Evolutionary conservation across 2,329 filamentous ascomycete species (phyloP).

Genomic region (Exophiala oligosperma): DNA sequence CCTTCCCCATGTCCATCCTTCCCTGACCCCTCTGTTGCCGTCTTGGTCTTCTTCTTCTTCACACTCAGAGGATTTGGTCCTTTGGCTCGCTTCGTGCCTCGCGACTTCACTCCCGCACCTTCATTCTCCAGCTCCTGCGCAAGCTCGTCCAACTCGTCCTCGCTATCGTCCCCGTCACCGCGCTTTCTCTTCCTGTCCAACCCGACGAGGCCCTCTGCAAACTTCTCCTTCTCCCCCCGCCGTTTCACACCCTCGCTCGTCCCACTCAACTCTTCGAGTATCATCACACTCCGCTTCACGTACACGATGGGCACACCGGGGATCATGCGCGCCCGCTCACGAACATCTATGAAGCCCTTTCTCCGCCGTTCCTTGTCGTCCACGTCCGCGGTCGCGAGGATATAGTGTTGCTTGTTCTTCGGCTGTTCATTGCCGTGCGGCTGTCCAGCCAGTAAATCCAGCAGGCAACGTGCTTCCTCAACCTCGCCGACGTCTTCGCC

Average conservation of each 20-base stretch:
- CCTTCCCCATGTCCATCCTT: constrained; percentile 12
- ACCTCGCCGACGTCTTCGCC: constrained; percentile 28
- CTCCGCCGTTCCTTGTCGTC: constrained; percentile 31
- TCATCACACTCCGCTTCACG: constrained; percentile 53
- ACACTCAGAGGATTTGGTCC: constrained; percentile 50
- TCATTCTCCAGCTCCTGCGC: constrained; percentile 27
- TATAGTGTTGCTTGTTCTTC: constrained; percentile 51
- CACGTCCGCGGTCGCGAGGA: constrained; percentile 46
- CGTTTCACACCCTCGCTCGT: constrained; percentile 44
- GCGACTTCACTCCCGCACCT: constrained; percentile 32
- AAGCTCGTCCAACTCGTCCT: constrained; percentile 9
- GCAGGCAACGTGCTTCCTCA: constrained; percentile 40
- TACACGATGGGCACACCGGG: constrained; percentile 52
- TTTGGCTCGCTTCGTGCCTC: constrained; percentile 41
- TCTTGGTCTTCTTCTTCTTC: constrained; percentile 45
- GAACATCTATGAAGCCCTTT: constrained; percentile 38
- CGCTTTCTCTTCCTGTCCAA: constrained; percentile 38
- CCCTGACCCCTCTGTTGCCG: constrained; percentile 17
- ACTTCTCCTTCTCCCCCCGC: constrained; percentile 48
- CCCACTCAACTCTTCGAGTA: constrained; percentile 49
- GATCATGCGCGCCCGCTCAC: constrained; percentile 42
- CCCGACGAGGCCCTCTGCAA: constrained; percentile 42
- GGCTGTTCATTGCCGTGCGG: constrained; percentile 34
- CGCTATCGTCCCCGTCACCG: constrained; percentile 27
- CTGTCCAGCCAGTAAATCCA: constrained; percentile 41